Percentiles rank a stretch among this genome's conserved stretches.
Evolutionary conservation across 768 basidiomycete genomes (phyloP).

Genomic region (Lepiota brunneoincarnata): DNA sequence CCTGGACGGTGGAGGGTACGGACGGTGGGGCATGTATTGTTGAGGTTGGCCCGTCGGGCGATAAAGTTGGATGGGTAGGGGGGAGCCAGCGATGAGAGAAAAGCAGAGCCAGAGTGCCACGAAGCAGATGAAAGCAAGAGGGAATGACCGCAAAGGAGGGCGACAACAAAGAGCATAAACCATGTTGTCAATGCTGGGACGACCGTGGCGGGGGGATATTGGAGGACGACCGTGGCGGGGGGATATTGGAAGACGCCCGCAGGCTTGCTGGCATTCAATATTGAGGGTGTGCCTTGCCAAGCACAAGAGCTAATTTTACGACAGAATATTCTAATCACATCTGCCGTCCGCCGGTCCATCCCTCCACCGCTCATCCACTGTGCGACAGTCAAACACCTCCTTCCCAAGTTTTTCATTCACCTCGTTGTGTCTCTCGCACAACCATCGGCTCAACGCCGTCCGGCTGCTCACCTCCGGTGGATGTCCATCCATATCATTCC

Average conservation of each 20-base stretch:
- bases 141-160: slow-evolving; percentile 5
- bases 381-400: slow-evolving; percentile 75
- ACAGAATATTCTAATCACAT: slow-evolving; percentile 58
- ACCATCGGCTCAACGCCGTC: slow-evolving; percentile 71
- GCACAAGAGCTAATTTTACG: neutral
- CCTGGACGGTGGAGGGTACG: slow-evolving; percentile 3
- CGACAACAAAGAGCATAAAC: neutral
- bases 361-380: slow-evolving; percentile 87
- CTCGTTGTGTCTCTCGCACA: slow-evolving; percentile 91
- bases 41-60: neutral
- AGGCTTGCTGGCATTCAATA: too few relatives aligned
- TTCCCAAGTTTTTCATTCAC: slow-evolving; percentile 89
- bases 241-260: too few relatives aligned
- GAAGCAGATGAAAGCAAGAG: neutral
- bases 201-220: neutral
- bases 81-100: neutral
- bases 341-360: slow-evolving; percentile 86
- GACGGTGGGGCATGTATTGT: neutral
- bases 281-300: neutral
- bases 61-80: neutral
- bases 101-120: slow-evolving; percentile 9
- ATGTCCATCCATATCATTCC: slow-evolving; percentile 56
- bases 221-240: too few relatives aligned
- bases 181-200: slow-evolving; percentile 5
- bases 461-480: slow-evolving; percentile 82